These are phyloP conservation scores for Yamadazyma atlantica DNA, from an alignment of 1,139 yeast genomes.

Conservation along the genomic window DNA sequence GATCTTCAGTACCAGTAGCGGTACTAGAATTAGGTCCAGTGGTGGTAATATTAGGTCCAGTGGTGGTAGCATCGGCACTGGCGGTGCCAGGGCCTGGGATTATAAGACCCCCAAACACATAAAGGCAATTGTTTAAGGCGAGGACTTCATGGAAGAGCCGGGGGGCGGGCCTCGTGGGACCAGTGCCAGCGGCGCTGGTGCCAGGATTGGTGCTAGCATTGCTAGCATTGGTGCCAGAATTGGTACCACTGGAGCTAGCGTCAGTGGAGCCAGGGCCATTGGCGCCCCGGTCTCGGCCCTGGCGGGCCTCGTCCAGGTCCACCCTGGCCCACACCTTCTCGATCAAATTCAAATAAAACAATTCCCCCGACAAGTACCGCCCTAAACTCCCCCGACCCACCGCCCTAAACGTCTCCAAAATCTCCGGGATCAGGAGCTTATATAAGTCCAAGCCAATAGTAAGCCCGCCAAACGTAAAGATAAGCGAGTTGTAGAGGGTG, in stretches of 20 bases:
- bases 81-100: too few species aligned
- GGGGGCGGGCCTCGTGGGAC: slow-evolving; percentile 41
- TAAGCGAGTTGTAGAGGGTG: slow-evolving; percentile 54
- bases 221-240: too few species aligned
- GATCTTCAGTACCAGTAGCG: too few species aligned
- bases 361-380: slow-evolving; percentile 54
- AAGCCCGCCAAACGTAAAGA: slow-evolving; percentile 70
- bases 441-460: slow-evolving; percentile 53
- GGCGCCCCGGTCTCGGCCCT: too few species aligned
- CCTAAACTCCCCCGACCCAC: too few species aligned
- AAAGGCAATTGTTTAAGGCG: slow-evolving; percentile 49
- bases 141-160: slow-evolving; percentile 61
- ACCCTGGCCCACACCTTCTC: slow-evolving; percentile 57
- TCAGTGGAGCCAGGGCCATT: too few species aligned
- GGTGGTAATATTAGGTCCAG: too few species aligned
- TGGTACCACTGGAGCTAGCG: too few species aligned
- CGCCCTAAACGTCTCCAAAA: slow-evolving; percentile 25
- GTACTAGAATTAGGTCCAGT: too few species aligned
- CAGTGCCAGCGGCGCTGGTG: too few species aligned
- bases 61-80: too few species aligned
- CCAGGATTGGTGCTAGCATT: too few species aligned
- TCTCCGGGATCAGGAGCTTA: slow-evolving; percentile 34
- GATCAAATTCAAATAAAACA: slow-evolving; percentile 56
- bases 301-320: slow-evolving; percentile 7
- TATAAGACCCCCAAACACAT: slow-evolving; percentile 67